Evolutionary conservation across 441 rosid genomes (phyloP), one percentile per base, ranked within the genome.

Genomic region (Bruguiera hainesii): DNA sequence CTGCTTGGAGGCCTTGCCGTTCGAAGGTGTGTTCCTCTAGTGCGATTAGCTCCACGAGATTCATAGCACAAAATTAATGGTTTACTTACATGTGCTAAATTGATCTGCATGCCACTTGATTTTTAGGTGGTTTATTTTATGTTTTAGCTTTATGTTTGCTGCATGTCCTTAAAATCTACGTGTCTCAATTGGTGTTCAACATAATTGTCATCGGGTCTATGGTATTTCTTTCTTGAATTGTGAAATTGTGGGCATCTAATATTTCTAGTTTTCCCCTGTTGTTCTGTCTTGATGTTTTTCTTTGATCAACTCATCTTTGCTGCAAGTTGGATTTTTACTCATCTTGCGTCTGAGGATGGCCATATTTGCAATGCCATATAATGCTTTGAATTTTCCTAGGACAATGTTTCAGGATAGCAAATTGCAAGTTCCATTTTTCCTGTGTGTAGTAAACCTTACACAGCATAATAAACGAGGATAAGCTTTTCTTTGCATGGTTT

Each of bases 1-100:
- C 87, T 91, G 29, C 94, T 91, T 19, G 92, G 96, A 37, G 96
- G 97, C 0, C 97, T 91, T 6, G 96, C 97, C 29, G 97, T 90
- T 51, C 84, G 98, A n/a, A 85, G 97, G 98, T 87, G 67, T 51
- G 15, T 60, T 42, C 18, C 48, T 42, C 48, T 13, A 42, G 48
- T 42, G 48, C 3, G 16, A 42, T 13, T 42, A 42, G 5, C 48
- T 42, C 16, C 15, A 2, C 13, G 5, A 11, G 48, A 39, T 39
- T 4, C 18, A 39, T 11, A 11, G 48, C 16, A 39, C 16, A 39
- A 39, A 39, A 3, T 49, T 3, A 16, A 0, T 29, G 31, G 48
- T 39, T 39, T 39, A 39, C 48, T 37, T 2, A 2, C 15, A 9
- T 10, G 46, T 37, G 46, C 15, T 37, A 37, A 37, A 37, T 37